phyloP scores from a whole-genome alignment of 2,329 filamentous ascomycete species.

The Aspergillus novoparasiticus region DNA sequence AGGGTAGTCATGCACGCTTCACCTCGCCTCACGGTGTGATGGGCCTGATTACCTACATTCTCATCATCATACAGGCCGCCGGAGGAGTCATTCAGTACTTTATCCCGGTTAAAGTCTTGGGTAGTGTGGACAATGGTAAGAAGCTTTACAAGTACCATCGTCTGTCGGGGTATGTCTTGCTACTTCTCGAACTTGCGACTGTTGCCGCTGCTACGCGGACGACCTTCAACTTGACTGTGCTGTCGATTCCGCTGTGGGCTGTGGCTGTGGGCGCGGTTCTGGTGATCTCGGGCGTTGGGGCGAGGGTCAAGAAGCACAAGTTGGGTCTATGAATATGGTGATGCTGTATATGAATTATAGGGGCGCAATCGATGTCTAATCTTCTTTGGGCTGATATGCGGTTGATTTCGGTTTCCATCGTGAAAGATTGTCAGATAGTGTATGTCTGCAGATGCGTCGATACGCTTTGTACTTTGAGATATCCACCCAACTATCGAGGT shows the following conservation, averaged over 20 bases:
- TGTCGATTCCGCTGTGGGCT: slow-evolving; percentile 77
- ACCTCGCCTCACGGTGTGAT: slow-evolving; percentile 79
- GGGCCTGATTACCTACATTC: slow-evolving; percentile 72
- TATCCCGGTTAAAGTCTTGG: slow-evolving; percentile 68
- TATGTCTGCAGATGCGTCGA: not conserved
- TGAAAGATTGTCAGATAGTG: not conserved
- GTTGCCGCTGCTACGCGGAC: slow-evolving; percentile 76
- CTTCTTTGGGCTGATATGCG: not conserved
- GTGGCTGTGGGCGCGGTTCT: slow-evolving; percentile 67
- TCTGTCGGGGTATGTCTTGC: slow-evolving; percentile 70
- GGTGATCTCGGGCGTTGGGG: slow-evolving; percentile 70
- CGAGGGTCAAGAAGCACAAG: slow-evolving; percentile 81
- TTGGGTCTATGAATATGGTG: slow-evolving; percentile 54
- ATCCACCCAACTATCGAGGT: too few relatives aligned
- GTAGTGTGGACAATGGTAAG: slow-evolving; percentile 78
- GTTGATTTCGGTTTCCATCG: not conserved
- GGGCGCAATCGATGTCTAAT: not conserved
- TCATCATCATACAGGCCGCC: slow-evolving; percentile 71
- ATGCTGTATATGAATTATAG: not conserved
- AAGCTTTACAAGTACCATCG: slow-evolving; percentile 89
- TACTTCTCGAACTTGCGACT: slow-evolving; percentile 72
- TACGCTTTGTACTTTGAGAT: too few relatives aligned
- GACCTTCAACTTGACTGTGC: slow-evolving; percentile 67
- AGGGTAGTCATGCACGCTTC: slow-evolving; percentile 69
- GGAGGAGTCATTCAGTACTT: slow-evolving; percentile 85